Evolutionary conservation across 2,329 filamentous ascomycete genomes (phyloP).

Genomic region (Pseudogymnoascus sp.): DNA sequence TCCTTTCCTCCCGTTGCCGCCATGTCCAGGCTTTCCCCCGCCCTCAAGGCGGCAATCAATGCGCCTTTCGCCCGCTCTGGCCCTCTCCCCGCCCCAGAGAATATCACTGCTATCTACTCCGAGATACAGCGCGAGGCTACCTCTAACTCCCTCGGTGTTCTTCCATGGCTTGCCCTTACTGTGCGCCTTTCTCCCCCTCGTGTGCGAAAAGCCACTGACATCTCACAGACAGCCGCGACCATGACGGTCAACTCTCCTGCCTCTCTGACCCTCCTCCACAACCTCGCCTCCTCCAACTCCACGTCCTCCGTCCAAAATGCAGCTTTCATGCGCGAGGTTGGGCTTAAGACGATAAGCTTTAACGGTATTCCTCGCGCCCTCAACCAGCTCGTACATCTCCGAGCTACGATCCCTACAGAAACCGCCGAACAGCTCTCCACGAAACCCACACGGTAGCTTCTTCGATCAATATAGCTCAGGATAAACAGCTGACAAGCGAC

Average conservation of each 20-base stretch:
- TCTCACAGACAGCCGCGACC: constrained; percentile 61
- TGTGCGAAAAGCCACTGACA: constrained; percentile 12
- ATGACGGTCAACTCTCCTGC: constrained; percentile 83
- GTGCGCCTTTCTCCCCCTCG: constrained; percentile 32
- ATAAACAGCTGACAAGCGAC: neutral
- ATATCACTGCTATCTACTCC: constrained; percentile 56
- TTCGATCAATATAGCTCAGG: neutral
- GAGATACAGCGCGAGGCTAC: constrained; percentile 55
- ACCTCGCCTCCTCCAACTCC: constrained; percentile 14
- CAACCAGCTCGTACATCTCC: constrained; percentile 66
- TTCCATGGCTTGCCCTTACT: constrained; percentile 60
- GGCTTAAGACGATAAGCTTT: constrained; percentile 70
- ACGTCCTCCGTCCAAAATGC: constrained; percentile 42
- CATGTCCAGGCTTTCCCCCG: constrained; percentile 66
- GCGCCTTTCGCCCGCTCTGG: constrained; percentile 58
- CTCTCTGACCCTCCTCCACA: constrained; percentile 51
- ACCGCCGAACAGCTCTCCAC: constrained; percentile 44
- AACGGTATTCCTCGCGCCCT: constrained; percentile 51
- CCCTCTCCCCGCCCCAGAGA: constrained; percentile 53
- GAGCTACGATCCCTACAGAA: constrained; percentile 46
- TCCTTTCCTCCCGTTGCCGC: neutral
- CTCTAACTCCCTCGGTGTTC: constrained; percentile 51
- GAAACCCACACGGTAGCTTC: constrained; percentile 38
- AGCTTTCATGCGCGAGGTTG: constrained; percentile 67
- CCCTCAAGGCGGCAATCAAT: constrained; percentile 67